Percentiles rank a stretch among this genome's conserved stretches.
Conservation (phyloP, 148 eudicot species). For the Nyssa sinensis region DNA sequence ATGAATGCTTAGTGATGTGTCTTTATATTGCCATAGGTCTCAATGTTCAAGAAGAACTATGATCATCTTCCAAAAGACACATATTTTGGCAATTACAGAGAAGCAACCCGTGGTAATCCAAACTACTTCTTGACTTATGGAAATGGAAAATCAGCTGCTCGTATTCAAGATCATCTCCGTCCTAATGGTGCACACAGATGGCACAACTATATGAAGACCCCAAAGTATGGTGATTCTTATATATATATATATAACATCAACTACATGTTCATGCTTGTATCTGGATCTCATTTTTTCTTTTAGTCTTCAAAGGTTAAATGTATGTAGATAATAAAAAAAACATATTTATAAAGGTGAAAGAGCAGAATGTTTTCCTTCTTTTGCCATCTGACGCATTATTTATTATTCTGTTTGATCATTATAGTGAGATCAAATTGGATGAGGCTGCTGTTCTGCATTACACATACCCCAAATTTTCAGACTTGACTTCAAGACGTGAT, state of each 20-base stretch:
- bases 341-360: too few species aligned
- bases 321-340: too few species aligned
- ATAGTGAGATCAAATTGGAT: conserved; percentile 51
- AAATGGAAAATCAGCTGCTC: conserved; percentile 84
- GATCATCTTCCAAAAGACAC: conserved; percentile 62
- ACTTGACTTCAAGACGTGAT: conserved; percentile 61
- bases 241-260: background rate
- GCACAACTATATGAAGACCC: conserved; percentile 58
- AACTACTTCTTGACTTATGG: conserved; percentile 79
- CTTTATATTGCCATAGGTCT: conserved; percentile 38
- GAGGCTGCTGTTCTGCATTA: conserved; percentile 77
- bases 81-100: conserved; percentile 50
- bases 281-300: too few species aligned
- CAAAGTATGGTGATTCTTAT: conserved; percentile 37
- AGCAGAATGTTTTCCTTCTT: too few species aligned
- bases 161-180: conserved; percentile 65
- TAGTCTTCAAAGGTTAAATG: too few species aligned
- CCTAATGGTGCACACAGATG: conserved; percentile 91
- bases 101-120: conserved; percentile 67
- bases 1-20: background rate
- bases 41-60: conserved; percentile 79
- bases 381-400: too few species aligned
- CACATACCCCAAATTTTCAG: conserved; percentile 61
- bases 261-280: background rate
- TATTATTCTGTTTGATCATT: too few species aligned